A percentile compares a stretch with the other conserved stretches of the same genome.
These are phyloP conservation scores for Thinopyrum obtusiflorum DNA, from an alignment of 202 grass and related monocot genomes.

Conservation along the genomic window DNA sequence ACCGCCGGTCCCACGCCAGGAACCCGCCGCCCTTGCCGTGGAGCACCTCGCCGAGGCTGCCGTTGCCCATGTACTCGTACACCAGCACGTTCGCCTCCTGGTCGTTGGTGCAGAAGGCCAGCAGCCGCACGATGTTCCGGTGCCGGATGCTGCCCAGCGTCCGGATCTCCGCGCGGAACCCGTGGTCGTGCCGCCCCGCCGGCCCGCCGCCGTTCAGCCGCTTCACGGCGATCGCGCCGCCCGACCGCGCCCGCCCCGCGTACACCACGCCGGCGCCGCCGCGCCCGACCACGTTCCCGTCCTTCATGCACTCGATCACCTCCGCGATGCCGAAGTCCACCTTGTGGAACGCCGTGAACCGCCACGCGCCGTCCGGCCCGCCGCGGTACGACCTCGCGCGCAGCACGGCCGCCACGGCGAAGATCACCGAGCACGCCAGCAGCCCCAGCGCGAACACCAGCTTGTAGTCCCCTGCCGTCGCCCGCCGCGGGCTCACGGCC, in stretches of 20 bases:
- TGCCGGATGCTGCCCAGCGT: constrained; percentile 90
- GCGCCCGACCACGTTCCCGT: constrained; percentile 77
- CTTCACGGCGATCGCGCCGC: constrained; percentile 74
- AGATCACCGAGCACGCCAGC: constrained; percentile 62
- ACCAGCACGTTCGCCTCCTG: constrained; percentile 58
- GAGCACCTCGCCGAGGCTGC: constrained; percentile 72
- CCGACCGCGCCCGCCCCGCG: constrained; percentile 35
- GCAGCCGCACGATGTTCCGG: constrained; percentile 87
- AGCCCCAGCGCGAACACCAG: constrained; percentile 73
- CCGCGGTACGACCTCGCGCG: constrained; percentile 48
- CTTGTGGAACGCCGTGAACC: constrained; percentile 76
- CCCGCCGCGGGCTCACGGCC: neutral
- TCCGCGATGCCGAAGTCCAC: constrained; percentile 74
- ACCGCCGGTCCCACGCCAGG: constrained; percentile 69
- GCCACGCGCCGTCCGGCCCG: constrained; percentile 26
- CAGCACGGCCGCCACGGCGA: constrained; percentile 58
- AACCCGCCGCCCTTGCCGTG: constrained; percentile 72
- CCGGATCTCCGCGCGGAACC: constrained; percentile 84
- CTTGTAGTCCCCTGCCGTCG: constrained; percentile 45
- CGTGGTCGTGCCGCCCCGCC: constrained; percentile 55
- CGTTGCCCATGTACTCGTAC: constrained; percentile 96
- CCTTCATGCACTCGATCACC: constrained; percentile 92
- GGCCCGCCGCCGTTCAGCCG: constrained; percentile 33
- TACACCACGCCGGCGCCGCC: constrained; percentile 87
- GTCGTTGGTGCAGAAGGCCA: constrained; percentile 58